Base-by-base conservation (phyloP, 768 basidiomycete genomes). In the Tricholoma bakamatsutake region DNA sequence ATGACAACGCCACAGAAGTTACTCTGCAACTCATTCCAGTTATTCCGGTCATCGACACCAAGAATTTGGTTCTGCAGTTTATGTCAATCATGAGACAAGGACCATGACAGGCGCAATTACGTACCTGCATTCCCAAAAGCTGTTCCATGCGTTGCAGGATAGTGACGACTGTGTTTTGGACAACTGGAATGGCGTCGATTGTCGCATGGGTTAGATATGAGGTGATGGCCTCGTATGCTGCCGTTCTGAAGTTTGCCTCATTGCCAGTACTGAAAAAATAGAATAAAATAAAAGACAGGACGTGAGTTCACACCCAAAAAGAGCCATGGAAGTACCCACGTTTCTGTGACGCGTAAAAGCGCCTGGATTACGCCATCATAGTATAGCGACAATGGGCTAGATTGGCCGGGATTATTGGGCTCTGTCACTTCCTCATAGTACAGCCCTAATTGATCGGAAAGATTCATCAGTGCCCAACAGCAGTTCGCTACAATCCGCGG, bases 1-100 rank as follows among this genome's bases (percentile, higher is more conserved):
- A 92, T 89, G 52, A 91, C 78, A 47, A 97, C 90, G 61, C 88
- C 85, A 69, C 94, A 97, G 62, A 98, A 80, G 73, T 96, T 97
- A 72, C 92, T 88, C 69, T 97, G 95, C 24, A 99, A 79, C 68
- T 99, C 96, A 66, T 97, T 97, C 94, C 96, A 97, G 75, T 97
- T 99, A 72, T 94, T 95, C 59, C 92, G 86, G 66, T 99, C 97
- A 70, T 99, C 97, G 15, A 86, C 78, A 43, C 97, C 97, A 37
- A 99, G 77, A 55, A 98, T 88, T 73, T 98, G 95, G 69, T 90
- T 92, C 84, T 95, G 63, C 12, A 35, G 33, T 4, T 4, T 9
- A 12, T 46, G 30, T 57, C 11, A 56, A 40, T 30, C 8, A 17
- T 17, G 18, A 15, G 9, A 9, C 17, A 31, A 5, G 12, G 1